phyloP scores from a whole-genome alignment of 2,329 filamentous ascomycete genomes.

The Dendryphion nanum region DNA sequence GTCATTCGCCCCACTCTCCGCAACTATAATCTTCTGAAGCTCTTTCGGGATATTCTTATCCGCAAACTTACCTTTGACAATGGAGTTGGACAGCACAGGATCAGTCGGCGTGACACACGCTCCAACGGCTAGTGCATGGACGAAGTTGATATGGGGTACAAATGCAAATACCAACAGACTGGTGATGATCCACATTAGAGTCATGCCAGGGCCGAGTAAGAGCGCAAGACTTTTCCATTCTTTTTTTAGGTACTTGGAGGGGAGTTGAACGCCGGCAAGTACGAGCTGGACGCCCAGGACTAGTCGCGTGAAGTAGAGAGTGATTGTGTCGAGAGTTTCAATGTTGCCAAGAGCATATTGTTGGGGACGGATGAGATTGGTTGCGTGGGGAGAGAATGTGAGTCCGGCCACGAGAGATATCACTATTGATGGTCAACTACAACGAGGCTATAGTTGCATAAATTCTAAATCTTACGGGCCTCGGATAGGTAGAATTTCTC shows the following conservation, averaged over 20 bases:
- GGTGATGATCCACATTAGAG: conserved; percentile 81
- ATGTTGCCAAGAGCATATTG: conserved; percentile 66
- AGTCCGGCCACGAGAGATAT: conserved; percentile 81
- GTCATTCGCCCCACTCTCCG: conserved; percentile 84
- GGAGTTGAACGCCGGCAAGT: conserved; percentile 82
- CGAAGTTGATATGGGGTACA: conserved; percentile 67
- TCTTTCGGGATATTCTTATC: conserved; percentile 83
- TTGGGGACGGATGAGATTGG: conserved; percentile 70
- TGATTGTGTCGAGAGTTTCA: conserved; percentile 67
- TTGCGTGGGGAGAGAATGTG: conserved; percentile 72
- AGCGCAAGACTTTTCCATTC: conserved; percentile 76
- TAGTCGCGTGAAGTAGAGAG: conserved; percentile 79
- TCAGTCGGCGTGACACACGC: conserved; percentile 93
- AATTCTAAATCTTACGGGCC: conserved; percentile 56
- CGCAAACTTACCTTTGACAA: conserved; percentile 91
- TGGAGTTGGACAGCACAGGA: conserved; percentile 81
- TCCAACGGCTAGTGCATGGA: conserved; percentile 77
- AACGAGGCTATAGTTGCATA: neutral
- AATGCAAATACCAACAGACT: conserved; percentile 75
- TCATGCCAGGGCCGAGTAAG: conserved; percentile 82
- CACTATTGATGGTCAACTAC: conserved; percentile 50
- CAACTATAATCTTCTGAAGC: conserved; percentile 66
- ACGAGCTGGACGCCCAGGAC: conserved; percentile 90
- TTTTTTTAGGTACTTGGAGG: conserved; percentile 72
- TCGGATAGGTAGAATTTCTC: conserved; percentile 90